Conservation (phyloP, 2,329 filamentous ascomycete genomes). For the Hypoxylon sp. region DNA sequence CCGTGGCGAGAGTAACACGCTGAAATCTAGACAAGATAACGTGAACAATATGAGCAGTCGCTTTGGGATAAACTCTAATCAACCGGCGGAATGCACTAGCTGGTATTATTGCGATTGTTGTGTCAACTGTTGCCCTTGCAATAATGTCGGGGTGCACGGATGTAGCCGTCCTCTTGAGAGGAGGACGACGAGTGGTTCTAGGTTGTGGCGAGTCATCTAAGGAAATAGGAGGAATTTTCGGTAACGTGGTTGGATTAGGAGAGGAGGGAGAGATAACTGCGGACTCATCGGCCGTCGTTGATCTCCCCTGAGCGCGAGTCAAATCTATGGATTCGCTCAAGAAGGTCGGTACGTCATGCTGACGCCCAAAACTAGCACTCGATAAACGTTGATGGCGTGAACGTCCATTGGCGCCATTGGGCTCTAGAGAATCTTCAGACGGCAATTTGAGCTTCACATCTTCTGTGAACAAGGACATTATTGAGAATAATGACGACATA, state of each 20-base stretch:
- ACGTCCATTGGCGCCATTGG: constrained; percentile 51
- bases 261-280: constrained; percentile 47
- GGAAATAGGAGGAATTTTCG: constrained; percentile 81
- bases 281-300: constrained; percentile 49
- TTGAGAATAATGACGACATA: constrained; percentile 98
- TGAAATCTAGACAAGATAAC: constrained; percentile 96
- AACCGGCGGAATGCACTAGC: constrained; percentile 94
- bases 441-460: constrained; percentile 85
- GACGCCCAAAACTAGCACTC: constrained; percentile 36
- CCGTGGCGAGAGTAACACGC: constrained; percentile 92
- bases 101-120: constrained; percentile 97
- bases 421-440: constrained; percentile 69
- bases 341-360: constrained; percentile 39
- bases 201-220: constrained; percentile 67
- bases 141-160: constrained; percentile 98
- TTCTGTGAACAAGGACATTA: constrained; percentile 96
- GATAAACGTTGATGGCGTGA: constrained; percentile 50
- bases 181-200: constrained; percentile 56
- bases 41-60: constrained; percentile 96
- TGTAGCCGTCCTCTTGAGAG: constrained; percentile 68
- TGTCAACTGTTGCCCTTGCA: constrained; percentile 94
- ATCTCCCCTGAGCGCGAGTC: constrained; percentile 13
- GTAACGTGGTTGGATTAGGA: constrained; percentile 59
- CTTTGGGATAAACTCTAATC: constrained; percentile 94
- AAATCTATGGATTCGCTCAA: constrained; percentile 31